Base-by-base conservation (phyloP, 2,329 filamentous ascomycete genomes). In the Botrytis galanthina region DNA sequence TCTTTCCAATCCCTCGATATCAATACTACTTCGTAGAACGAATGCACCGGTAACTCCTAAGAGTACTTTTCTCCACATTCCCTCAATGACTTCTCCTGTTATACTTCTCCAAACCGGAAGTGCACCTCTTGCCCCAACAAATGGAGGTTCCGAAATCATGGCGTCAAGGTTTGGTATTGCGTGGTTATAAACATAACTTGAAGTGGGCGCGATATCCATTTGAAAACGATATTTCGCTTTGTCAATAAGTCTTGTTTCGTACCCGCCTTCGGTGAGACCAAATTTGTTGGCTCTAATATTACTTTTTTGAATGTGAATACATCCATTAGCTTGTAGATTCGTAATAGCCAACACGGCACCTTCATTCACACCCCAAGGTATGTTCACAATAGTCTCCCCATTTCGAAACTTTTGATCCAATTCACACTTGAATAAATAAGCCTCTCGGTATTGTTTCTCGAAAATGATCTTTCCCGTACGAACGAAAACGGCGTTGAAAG, bases 41-140 rank as follows among this genome's bases (percentile, higher is more conserved):
- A 92, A 81, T 44, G 87, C 83, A 75, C 92, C 89, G 48, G 90
- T 83, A 3, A 93, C 85, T 8, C 89, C 87, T 7, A 88, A 86
- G 7, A 93, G 80, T 18, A 91, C 85, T 75, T 89, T 87, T 71
- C 87, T 86, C 91, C 92, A 94, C 72, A 90, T 86, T 0, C 84
- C 82, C n/a, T 80, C 81, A 74, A 93, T 86, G 0, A 88, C 78
- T 9, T 86, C 83, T 12, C 88, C 90, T 74, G 91, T 88, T 74
- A 94, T 89, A 80, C 92, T 90, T 70, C 89, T 87, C 92, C 92
- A 95, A 70, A 93, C 86, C 0, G 92, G 92, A 6, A 93, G 83
- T 60, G 88, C 86, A 18, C 85, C 84, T 7, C 64, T 57, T 9
- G 67, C 64, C 0, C 78, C 79, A 0, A 87, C 87, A 1, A 88